Conservation (phyloP, 192 early-diverging fungal genomes). For the Backusella psychrophila region DNA sequence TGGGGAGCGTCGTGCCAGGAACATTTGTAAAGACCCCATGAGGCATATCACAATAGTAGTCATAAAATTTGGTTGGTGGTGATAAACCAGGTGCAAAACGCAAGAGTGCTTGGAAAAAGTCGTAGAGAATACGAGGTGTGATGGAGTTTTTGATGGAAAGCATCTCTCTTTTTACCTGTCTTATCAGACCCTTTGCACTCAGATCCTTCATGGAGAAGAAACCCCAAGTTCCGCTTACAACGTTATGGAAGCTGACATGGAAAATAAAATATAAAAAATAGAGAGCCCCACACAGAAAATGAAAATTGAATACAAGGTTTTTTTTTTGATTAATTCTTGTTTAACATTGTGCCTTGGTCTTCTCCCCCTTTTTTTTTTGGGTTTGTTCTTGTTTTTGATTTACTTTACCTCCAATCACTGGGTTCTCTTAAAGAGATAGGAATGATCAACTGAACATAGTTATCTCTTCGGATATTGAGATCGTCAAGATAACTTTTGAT, state of each 20-base stretch:
- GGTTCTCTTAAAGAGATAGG: constrained; percentile 29
- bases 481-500: constrained; percentile 26
- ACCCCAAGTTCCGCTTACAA: constrained; percentile 26
- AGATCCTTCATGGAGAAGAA: constrained; percentile 32
- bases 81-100: neutral
- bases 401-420: constrained; percentile 22
- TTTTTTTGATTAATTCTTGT: neutral
- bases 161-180: constrained; percentile 27
- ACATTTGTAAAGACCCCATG: constrained; percentile 37
- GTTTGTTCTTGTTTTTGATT: neutral
- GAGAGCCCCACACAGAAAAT: neutral
- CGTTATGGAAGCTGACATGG: constrained; percentile 26
- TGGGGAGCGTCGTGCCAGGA: constrained; percentile 25
- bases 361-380: neutral
- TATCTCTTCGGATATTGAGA: constrained; percentile 8
- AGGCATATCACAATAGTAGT: constrained; percentile 6
- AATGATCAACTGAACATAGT: constrained; percentile 25
- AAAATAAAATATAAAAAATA: neutral
- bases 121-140: constrained; percentile 14
- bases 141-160: constrained; percentile 14
- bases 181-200: constrained; percentile 15
- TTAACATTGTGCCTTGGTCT: neutral
- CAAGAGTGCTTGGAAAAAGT: constrained; percentile 3
- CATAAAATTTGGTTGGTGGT: neutral
- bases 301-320: neutral